Evolutionary conservation across 2,329 filamentous ascomycete genomes (phyloP).

Genomic region (Cytospora chrysosperma): DNA sequence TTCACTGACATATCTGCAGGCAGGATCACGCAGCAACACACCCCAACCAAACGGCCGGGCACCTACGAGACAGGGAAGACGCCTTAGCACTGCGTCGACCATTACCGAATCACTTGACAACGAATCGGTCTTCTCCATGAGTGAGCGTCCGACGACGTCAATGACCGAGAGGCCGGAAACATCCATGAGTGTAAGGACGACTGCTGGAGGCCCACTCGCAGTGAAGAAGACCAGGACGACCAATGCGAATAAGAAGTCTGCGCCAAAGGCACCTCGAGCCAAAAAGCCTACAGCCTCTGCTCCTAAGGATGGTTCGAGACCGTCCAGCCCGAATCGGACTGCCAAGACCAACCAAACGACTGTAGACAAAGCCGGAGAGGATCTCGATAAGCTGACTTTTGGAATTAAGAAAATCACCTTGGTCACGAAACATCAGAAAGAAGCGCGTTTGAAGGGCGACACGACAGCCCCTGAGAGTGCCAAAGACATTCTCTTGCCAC

Average conservation of each 20-base stretch:
- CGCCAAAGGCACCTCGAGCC: conserved; percentile 24
- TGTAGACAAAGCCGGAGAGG: conserved; percentile 33
- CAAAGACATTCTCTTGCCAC: not conserved
- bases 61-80: conserved; percentile 40
- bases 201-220: conserved; percentile 39
- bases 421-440: conserved; percentile 57
- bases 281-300: conserved; percentile 14
- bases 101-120: conserved; percentile 32
- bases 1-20: conserved; percentile 30
- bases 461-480: not conserved
- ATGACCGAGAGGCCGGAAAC: conserved; percentile 43
- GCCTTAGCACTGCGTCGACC: conserved; percentile 50
- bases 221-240: conserved; percentile 61
- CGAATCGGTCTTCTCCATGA: conserved; percentile 24
- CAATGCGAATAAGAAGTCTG: conserved; percentile 45
- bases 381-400: conserved; percentile 54
- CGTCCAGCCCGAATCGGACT: conserved; percentile 7
- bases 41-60: conserved; percentile 31
- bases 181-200: conserved; percentile 41
- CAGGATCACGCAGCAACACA: conserved; percentile 36
- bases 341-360: not conserved
- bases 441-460: conserved; percentile 43
- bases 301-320: conserved; percentile 14
- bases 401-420: conserved; percentile 63
- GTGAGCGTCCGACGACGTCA: conserved; percentile 40